phyloP scores from a whole-genome alignment of 2,329 filamentous ascomycete species.

The Aureobasidium subglaciale region DNA sequence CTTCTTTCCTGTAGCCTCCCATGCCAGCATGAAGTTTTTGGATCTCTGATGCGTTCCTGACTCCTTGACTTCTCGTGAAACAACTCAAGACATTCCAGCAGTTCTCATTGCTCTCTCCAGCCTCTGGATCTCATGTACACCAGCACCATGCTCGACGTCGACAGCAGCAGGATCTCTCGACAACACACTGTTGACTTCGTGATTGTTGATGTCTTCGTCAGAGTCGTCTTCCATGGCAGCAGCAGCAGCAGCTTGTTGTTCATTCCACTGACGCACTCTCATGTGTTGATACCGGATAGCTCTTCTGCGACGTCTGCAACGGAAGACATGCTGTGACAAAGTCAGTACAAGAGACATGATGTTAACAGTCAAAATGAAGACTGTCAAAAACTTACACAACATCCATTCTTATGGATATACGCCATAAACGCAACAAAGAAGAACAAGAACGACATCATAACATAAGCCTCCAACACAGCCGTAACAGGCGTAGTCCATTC shows the following conservation, averaged over 20 bases:
- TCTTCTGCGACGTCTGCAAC: background rate
- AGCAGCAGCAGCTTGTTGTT: background rate
- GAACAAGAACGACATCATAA: background rate
- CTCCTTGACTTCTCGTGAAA: too few relatives aligned
- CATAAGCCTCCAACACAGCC: background rate
- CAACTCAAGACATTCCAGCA: background rate
- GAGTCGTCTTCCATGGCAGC: background rate
- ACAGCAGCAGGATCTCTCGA: background rate
- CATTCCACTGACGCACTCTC: background rate
- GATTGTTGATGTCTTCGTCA: background rate
- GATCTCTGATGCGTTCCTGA: too few relatives aligned
- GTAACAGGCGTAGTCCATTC: background rate
- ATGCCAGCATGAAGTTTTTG: too few relatives aligned
- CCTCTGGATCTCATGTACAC: background rate
- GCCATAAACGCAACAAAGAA: background rate
- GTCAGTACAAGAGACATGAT: too few relatives aligned
- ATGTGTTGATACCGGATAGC: background rate
- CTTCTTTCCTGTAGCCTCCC: background rate
- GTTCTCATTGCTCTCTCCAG: background rate
- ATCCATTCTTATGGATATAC: background rate
- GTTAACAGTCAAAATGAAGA: too few relatives aligned
- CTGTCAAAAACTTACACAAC: conserved; percentile 1
- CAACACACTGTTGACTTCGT: background rate
- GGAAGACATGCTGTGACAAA: background rate
- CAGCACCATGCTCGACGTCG: background rate